These are phyloP conservation scores for Aurantiochytrium sp. DNA, from an alignment of 108 stramenopile species.

Conservation along the genomic window DNA sequence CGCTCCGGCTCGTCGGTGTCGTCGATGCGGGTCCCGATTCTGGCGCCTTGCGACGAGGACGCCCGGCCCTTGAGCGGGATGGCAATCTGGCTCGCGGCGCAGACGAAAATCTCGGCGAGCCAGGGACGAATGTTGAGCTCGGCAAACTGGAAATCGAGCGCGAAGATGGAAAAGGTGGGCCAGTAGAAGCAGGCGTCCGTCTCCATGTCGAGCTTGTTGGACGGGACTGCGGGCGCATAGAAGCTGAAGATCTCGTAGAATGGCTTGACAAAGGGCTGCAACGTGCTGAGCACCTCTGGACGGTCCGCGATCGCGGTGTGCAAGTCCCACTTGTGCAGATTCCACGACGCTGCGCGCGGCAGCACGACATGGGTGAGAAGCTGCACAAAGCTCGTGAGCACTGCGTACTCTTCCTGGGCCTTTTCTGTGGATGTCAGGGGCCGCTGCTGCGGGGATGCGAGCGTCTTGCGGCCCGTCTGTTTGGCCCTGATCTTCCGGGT, in stretches of 20 bases:
- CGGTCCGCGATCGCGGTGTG: not conserved
- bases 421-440: not conserved
- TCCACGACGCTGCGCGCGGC: not conserved
- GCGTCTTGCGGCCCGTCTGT: not conserved
- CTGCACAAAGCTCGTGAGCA: not conserved
- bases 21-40: not conserved
- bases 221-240: not conserved
- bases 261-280: conserved; percentile 5
- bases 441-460: not conserved
- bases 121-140: not conserved
- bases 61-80: not conserved
- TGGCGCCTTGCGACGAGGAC: not conserved
- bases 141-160: conserved; percentile 22
- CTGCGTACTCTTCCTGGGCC: not conserved
- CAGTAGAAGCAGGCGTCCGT: not conserved
- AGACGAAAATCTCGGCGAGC: not conserved
- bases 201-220: conserved; percentile 26
- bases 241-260: conserved; percentile 13
- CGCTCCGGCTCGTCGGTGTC: not conserved
- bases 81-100: not conserved
- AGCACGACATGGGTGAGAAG: not conserved
- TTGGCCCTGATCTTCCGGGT: not conserved
- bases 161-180: not conserved
- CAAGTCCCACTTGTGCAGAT: not conserved
- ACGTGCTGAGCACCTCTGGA: not conserved